Evolutionary conservation across 805 yeast genomes (phyloP).

Genomic region (Kluyveromyces lactis): DNA sequence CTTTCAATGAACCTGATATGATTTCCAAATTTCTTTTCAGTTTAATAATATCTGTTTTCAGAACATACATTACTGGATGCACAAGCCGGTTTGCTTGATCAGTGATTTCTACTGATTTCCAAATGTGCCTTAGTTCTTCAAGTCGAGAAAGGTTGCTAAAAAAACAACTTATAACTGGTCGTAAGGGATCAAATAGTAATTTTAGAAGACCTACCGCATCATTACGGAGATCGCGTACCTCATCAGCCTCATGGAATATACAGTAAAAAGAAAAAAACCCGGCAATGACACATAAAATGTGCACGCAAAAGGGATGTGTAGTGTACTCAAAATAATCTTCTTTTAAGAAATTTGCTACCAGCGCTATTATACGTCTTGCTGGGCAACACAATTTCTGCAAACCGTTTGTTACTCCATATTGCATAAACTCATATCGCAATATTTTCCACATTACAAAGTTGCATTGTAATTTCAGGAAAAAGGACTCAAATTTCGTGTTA

Average conservation of each 20-base stretch:
- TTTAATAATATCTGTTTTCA: slow-evolving; percentile 20
- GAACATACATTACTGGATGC: slow-evolving; percentile 23
- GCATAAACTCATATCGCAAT: slow-evolving; percentile 17
- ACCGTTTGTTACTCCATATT: slow-evolving; percentile 15
- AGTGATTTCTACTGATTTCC: slow-evolving; percentile 18
- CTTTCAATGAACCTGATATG: not conserved
- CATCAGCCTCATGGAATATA: slow-evolving; percentile 14
- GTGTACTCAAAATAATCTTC: slow-evolving; percentile 11
- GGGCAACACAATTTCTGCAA: slow-evolving; percentile 13
- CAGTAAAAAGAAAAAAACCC: slow-evolving; percentile 21
- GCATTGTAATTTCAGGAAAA: slow-evolving; percentile 15
- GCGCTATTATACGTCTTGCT: slow-evolving; percentile 14
- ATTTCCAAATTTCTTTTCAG: not conserved
- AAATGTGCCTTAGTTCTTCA: slow-evolving; percentile 13
- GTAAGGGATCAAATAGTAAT: not conserved
- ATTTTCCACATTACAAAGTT: slow-evolving; percentile 22
- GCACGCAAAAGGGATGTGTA: slow-evolving; percentile 20
- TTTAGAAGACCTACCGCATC: not conserved
- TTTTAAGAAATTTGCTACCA: slow-evolving; percentile 15
- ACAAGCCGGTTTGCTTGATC: slow-evolving; percentile 12
- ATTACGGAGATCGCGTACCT: slow-evolving; percentile 12
- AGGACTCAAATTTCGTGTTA: slow-evolving; percentile 18
- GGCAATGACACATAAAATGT: slow-evolving; percentile 13
- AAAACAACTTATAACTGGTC: not conserved
- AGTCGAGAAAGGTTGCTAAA: slow-evolving; percentile 6